phyloP scores from a whole-genome alignment of 768 basidiomycete species.

The Krasilnikovozyma curviuscula region DNA sequence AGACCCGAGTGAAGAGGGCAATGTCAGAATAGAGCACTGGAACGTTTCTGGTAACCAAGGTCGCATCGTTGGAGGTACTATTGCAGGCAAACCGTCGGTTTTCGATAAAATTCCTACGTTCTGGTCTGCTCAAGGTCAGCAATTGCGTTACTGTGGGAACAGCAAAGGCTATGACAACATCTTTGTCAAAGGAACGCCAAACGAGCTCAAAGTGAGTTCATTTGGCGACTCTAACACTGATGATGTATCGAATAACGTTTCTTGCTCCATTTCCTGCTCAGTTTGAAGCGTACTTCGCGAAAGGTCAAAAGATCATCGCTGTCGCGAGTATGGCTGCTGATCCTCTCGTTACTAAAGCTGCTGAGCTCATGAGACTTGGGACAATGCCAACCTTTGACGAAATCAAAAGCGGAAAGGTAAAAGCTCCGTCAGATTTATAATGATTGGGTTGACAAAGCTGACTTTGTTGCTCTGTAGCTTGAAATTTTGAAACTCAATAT shows the following conservation, averaged over 20 bases:
- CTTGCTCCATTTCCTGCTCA: slow-evolving; percentile 6
- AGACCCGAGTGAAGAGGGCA: too few species aligned
- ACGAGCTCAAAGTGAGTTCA: slow-evolving; percentile 51
- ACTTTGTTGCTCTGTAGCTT: too few species aligned
- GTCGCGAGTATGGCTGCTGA: slow-evolving; percentile 39
- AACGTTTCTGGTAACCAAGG: slow-evolving; percentile 76
- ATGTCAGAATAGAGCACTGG: slow-evolving; percentile 89
- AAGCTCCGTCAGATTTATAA: too few species aligned
- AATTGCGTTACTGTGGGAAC: slow-evolving; percentile 65
- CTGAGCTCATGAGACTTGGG: slow-evolving; percentile 55
- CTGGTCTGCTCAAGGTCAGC: slow-evolving; percentile 81
- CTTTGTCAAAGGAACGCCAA: slow-evolving; percentile 52
- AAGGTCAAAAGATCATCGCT: slow-evolving; percentile 24
- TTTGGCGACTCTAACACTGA: too few species aligned
- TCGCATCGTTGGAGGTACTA: slow-evolving; percentile 58
- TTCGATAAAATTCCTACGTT: slow-evolving; percentile 67
- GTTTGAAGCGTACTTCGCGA: slow-evolving; percentile 25
- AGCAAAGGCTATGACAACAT: slow-evolving; percentile 50
- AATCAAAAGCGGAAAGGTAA: slow-evolving; percentile 52
- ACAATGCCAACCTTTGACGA: slow-evolving; percentile 63
- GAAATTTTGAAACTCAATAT: too few species aligned
- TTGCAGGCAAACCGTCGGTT: slow-evolving; percentile 35
- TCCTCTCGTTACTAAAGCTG: slow-evolving; percentile 55
- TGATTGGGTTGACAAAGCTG: too few species aligned
- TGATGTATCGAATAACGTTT: too few species aligned